Conservation (phyloP, 2,329 filamentous ascomycete genomes). For the Gnomoniopsis smithogilvyi region DNA sequence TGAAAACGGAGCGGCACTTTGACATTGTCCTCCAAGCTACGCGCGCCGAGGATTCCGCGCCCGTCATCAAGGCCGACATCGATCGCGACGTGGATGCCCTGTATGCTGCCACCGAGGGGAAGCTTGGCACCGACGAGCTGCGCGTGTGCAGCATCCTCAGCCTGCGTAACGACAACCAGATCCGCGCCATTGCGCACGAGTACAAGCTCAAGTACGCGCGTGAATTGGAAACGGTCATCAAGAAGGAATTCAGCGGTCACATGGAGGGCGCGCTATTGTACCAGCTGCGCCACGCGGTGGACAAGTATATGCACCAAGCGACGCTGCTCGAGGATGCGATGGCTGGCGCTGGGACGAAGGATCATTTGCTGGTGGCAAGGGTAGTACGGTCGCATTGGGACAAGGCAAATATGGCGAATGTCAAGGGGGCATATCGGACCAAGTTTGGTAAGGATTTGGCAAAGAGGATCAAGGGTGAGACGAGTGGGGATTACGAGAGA, state of each 20-base stretch:
- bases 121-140: conserved; percentile 69
- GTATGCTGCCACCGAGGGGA: conserved; percentile 73
- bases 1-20: conserved; percentile 85
- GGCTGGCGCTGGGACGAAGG: conserved; percentile 84
- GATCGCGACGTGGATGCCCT: conserved; percentile 74
- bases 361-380: conserved; percentile 72
- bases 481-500: conserved; percentile 76
- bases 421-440: conserved; percentile 74
- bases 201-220: conserved; percentile 73
- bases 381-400: conserved; percentile 85
- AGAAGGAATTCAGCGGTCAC: conserved; percentile 81
- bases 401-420: conserved; percentile 66
- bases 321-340: conserved; percentile 80
- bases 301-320: conserved; percentile 83
- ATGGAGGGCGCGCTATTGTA: conserved; percentile 82
- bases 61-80: conserved; percentile 68
- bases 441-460: conserved; percentile 66
- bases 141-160: conserved; percentile 77
- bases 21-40: conserved; percentile 73
- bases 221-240: conserved; percentile 69
- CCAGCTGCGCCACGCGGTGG: conserved; percentile 72
- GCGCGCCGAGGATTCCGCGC: conserved; percentile 73
- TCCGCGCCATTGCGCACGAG: conserved; percentile 73
- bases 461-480: conserved; percentile 74
- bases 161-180: conserved; percentile 73